Base-by-base conservation (phyloP, 495 filamentous ascomycete genomes). In the Penicillium ucsense region DNA sequence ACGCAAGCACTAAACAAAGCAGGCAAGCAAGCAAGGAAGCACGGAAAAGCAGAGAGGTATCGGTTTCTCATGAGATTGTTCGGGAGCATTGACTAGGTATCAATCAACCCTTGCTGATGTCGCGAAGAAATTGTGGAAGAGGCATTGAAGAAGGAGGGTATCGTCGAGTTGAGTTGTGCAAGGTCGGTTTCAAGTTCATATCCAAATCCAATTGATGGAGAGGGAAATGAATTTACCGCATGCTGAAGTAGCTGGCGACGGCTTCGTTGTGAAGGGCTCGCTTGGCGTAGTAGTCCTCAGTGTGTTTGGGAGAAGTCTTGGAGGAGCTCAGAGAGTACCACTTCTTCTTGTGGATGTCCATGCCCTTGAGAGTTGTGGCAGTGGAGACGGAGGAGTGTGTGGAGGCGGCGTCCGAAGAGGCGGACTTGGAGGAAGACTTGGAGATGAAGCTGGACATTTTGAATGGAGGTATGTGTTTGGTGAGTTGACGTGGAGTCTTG, bases 221-320 rank as follows among this genome's bases (percentile, higher is more conserved):
- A 20, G 20, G 20, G 20, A 20, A 20, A 1, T 20, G 20, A 20
- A 31, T 28, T 52, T 46, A 67, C 31, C 64, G 64, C 39, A 56
- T 28, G 35, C 51, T 51, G 40, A 66, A 42, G 46, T 67, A 67
- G 38, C 40, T 60, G n/a, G 57, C 59, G 31, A 66, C 31, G 36
- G 65, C 65, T 34, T 65, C 57, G 10, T 65, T 48, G 45, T 65
- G 65, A 4, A 63, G 6, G 5, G 54, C 53, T 42, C 57, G 48
- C 37, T 54, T 36, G 35, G 51, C 43, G 28, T 45, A n/a, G 45
- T 38, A 31, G n/a, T 48, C 28, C 10, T 46, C 44, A 5, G 46
- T 40, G 36, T 43, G 42, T 27, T 51, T 51, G 31, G 39, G 49
- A 8, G 53, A 49, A 8, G 44, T 41, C 43, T 54, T 59, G 31